Evolutionary conservation across 2,329 filamentous ascomycete genomes (phyloP).

Genomic region (Sarocladium kiliense): DNA sequence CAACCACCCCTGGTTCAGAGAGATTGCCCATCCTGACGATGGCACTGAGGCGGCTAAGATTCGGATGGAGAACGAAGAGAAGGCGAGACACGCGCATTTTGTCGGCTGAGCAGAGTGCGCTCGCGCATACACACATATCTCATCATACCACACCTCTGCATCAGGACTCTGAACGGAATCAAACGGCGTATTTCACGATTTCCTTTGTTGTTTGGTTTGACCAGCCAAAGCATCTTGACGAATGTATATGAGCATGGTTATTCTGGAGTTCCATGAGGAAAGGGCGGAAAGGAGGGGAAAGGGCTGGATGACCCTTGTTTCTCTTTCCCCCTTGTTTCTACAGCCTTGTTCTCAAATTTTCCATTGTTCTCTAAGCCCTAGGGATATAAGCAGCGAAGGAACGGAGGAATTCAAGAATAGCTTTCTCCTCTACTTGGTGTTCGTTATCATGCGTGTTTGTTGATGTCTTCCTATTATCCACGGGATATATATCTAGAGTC

Average conservation of each 20-base stretch:
- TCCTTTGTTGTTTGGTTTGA: constrained; percentile 1
- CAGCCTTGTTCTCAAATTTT: neutral
- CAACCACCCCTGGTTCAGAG: constrained; percentile 64
- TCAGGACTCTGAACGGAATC: neutral
- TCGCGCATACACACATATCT: too few species aligned
- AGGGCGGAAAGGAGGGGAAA: neutral
- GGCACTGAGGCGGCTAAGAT: constrained; percentile 65
- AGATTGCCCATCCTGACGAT: constrained; percentile 57
- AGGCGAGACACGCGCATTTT: constrained; percentile 10
- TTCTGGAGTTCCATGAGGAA: constrained; percentile 1
- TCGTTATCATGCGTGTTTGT: too few species aligned
- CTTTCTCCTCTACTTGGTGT: too few species aligned
- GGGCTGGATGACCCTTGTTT: neutral
- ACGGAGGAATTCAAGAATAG: too few species aligned
- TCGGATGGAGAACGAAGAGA: constrained; percentile 40
- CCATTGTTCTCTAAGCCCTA: constrained; percentile 11
- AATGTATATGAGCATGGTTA: constrained; percentile 5
- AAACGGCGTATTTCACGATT: constrained; percentile 5
- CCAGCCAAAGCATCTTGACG: constrained; percentile 1
- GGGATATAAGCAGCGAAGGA: constrained; percentile 11
- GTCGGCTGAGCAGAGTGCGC: neutral
- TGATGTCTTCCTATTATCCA: too few species aligned
- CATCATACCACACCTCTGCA: neutral
- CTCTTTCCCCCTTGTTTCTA: neutral
- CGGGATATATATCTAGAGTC: too few species aligned